Evolutionary conservation across 1,139 yeast genomes (phyloP), one percentile per base, ranked within the genome.

Genomic region (Nakaseomyces sp.): DNA sequence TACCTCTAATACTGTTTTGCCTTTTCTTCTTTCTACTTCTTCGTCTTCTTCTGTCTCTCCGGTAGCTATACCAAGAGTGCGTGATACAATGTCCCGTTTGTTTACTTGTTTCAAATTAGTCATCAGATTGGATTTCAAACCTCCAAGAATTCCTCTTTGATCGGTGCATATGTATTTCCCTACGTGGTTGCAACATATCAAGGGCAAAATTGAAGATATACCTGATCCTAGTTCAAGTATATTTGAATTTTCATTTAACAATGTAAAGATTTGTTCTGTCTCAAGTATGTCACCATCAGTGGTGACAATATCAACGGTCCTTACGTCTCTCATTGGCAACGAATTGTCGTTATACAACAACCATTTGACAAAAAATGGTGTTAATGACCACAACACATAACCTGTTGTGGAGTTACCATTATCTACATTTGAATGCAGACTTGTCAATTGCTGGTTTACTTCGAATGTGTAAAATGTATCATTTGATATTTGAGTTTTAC

Each of bases 381-480:
- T 54, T 2, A 61, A 57, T 5, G 60, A 55, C 66, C 66, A 62
- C 10, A 61, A 47, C 4, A 62, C 65, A 43, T 55, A 62, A 3
- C 66, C 66, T 2, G 66, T 62, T 2, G 66, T 62, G 9, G 66
- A 62, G 41, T 61, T 61, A 18, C 52, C 52, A 41, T 62, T 62
- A 36, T 53, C 58, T 10, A 41, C 46, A 3, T 53, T 50, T 1
- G 66, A 62, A 37, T 50, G 50, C 12, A 62, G 45, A 19, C 59
- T 52, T 1, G 63, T 48, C 12, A 61, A 35, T 17, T 37, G 30
- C 17, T 37, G 40, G n/a, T 35, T 16, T 26, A 5, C 10, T 10
- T 19, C 20, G 7, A 33, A 36, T 10, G 29, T 33, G 17, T 26
- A 37, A 17, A 28, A 26, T 5, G 16, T 16, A 13, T 20, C 26